Percentiles rank a stretch among this genome's conserved stretches.
Conservation (phyloP, 306 rosid genomes). For the Acacia melanoxylon region DNA sequence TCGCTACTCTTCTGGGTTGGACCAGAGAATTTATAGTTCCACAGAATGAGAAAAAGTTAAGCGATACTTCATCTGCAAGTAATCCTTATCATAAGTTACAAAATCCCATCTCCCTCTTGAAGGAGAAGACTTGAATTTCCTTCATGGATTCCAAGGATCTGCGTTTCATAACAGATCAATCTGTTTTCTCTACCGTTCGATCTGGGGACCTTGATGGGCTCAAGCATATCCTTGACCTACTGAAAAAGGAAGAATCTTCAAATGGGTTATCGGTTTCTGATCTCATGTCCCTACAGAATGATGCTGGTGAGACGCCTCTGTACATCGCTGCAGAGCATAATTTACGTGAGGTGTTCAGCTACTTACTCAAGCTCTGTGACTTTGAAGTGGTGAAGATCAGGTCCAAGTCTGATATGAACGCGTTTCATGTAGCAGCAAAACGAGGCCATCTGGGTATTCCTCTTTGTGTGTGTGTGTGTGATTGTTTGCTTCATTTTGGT, state of each 20-base stretch:
- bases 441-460: conserved; percentile 74
- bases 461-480: not conserved
- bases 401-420: conserved; percentile 84
- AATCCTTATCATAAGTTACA: not conserved
- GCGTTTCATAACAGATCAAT: conserved; percentile 71
- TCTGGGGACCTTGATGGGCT: conserved; percentile 73
- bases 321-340: conserved; percentile 74
- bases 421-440: conserved; percentile 86
- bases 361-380: conserved; percentile 58
- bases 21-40: not conserved
- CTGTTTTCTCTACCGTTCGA: conserved; percentile 72
- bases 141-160: conserved; percentile 71
- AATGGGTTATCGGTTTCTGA: conserved; percentile 53
- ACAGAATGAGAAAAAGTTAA: not conserved
- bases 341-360: conserved; percentile 55
- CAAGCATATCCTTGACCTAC: conserved; percentile 47
- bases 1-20: conserved; percentile 10
- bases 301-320: conserved; percentile 72
- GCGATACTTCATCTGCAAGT: conserved; percentile 16
- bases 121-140: not conserved
- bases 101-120: not conserved
- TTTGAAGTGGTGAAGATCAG: conserved; percentile 65
- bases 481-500: not conserved
- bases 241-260: conserved; percentile 48
- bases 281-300: conserved; percentile 81